Percentiles rank a stretch among this genome's conserved stretches.
phyloP scores from a whole-genome alignment of 192 early-diverging fungal species.

The Rhizoclosmatium globosum region DNA sequence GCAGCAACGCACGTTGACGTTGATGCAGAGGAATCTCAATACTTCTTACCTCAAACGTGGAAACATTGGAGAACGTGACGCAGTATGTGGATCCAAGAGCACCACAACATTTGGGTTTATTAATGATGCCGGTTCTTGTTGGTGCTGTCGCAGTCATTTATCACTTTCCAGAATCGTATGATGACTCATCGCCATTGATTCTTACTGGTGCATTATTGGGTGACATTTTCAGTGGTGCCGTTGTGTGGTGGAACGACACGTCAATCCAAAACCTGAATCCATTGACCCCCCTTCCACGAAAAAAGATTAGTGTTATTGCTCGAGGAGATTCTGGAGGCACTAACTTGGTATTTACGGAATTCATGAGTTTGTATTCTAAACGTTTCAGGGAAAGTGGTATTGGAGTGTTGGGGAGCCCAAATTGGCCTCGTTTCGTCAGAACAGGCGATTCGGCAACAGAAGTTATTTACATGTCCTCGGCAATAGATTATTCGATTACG shows the following conservation, averaged over 20 bases:
- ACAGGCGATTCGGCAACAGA: not conserved
- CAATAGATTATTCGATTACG: not conserved
- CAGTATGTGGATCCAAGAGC: not conserved
- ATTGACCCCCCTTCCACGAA: not conserved
- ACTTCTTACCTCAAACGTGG: not conserved
- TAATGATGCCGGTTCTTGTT: conserved; percentile 1
- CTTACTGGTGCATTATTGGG: not conserved
- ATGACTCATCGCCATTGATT: not conserved
- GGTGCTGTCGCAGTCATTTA: conserved; percentile 9
- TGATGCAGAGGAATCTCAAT: not conserved
- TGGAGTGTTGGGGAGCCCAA: not conserved
- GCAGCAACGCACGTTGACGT: not conserved
- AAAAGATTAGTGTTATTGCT: not conserved
- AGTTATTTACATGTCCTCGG: not conserved
- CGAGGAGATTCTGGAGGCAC: not conserved
- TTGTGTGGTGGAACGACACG: conserved; percentile 16
- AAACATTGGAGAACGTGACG: not conserved
- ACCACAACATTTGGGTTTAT: not conserved
- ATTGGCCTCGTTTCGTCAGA: not conserved
- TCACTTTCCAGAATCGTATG: not conserved
- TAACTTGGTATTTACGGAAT: not conserved
- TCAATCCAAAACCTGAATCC: conserved; percentile 6
- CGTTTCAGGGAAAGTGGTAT: not conserved
- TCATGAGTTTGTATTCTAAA: not conserved
- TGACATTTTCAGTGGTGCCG: not conserved